Base-by-base conservation (phyloP, 1,139 yeast genomes). In the Wickerhamiella pararugosa region DNA sequence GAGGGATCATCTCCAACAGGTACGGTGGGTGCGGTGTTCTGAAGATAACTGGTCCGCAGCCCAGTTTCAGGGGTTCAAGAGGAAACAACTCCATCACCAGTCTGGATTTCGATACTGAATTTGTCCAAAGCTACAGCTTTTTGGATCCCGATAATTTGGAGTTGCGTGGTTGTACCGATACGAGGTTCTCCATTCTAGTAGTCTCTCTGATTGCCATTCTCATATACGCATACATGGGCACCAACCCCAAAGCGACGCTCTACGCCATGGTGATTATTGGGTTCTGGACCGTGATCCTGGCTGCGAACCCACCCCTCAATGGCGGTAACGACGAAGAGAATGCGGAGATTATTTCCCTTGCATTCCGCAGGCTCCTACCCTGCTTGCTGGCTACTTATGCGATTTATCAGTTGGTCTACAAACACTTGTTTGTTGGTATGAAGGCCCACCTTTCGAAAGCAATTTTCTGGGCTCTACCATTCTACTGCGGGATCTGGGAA, bases 401-500 rank as follows among this genome's bases (percentile, higher is more conserved):
- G 0, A 60, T 87, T n/a, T 86, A 94, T 83, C 65, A 62, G 35
- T 59, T 64, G 36, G 69, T 83, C 1, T 67, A 72, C 21, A 46
- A 50, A 33, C 61, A 59, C 8, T 60, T 56, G 44, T 51, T 64
- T 36, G 31, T 42, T 2, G 51, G 49, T 10, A 47, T 55, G 42
- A 47, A 49, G 25, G 65, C 64, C 9, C 53, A 58, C 31, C 46
- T 84, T 21, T 68, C 75, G 40, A 70, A 82, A 43, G 53, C 75
- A 0, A 34, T 79, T 0, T 56, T 78, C 34, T 87, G 94, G 90
- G 79, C 80, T 49, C 80, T 87, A 0, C 66, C 79, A 5, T 80
- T 81, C 54, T 84, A 94, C 94, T 53, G 82, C 2, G 95, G 96
- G 1, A 70, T 82, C 34, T 66, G 86, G 53, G 87, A 87, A 56